Base-by-base conservation (phyloP, 768 basidiomycete genomes). In the Tricholoma saponaceum region DNA sequence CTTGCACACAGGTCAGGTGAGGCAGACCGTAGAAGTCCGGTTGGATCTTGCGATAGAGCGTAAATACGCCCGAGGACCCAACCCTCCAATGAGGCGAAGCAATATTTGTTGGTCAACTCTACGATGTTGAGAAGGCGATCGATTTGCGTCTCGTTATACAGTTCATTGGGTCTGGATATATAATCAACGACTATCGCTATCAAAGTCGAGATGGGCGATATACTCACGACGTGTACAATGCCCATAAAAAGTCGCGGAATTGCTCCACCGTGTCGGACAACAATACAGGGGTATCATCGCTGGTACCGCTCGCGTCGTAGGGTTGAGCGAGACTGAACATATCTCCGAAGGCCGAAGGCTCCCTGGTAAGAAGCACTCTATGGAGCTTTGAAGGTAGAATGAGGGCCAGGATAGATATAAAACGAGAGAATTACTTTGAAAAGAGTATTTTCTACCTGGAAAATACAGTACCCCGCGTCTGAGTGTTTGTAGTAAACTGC, bases 371-470 rank as follows among this genome's bases (percentile, higher is more conserved):
- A 32, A 76, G 71, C 28, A 75, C 75, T 58, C 72, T 74, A 62
- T 80, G 79, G 3, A 82, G 76, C 80, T 81, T 55, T 4, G 35
- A 9, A 25, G 39, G 4, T 47, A 28, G 52, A 47, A n/a, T 20
- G 51, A 35, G 56, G 43, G 20, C 55, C 14, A 53, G 32, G 23
- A 33, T 37, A 12, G 26, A 37, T 23, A n/a, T 14, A 20, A 33
- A 32, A 55, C 46, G 39, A 51, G 9, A 22, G n/a, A 7, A 13
- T 46, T 64, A 87, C 87, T 70, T 82, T 87, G 71, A 89, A 88
- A 55, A 88, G 64, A 6, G 79, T 83, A 62, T 81, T 77, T 64
- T 83, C 82, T 13, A 85, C 82, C 52, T 76, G 75, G 60, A 89
- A 76, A n/a, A 85, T 71, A 63, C 80, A 82, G 61, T 83, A 82